These are phyloP conservation scores for Agaricus sinodeliciosus DNA, from an alignment of 768 basidiomycete genomes.

Conservation along the genomic window DNA sequence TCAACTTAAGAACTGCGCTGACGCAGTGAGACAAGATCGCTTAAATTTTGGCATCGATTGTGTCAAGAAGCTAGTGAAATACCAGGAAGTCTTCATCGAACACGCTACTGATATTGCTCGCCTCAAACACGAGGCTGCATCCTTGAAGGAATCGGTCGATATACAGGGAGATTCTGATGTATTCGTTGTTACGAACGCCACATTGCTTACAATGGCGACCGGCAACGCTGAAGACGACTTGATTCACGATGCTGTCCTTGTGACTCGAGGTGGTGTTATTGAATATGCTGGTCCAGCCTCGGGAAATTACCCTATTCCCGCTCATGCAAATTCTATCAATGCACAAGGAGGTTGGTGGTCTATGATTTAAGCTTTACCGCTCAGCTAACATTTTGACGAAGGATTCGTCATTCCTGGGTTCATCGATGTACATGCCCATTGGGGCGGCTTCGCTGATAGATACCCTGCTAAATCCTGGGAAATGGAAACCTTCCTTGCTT, in stretches of 20 bases:
- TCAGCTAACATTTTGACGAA: slow-evolving; percentile 17
- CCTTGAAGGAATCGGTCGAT: slow-evolving; percentile 13
- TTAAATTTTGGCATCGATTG: slow-evolving; percentile 58
- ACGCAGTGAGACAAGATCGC: slow-evolving; percentile 40
- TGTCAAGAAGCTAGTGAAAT: slow-evolving; percentile 46
- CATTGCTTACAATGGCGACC: slow-evolving; percentile 61
- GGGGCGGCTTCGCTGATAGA: slow-evolving; percentile 45
- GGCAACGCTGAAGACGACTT: slow-evolving; percentile 44
- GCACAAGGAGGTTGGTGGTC: slow-evolving; percentile 49
- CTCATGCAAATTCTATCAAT: slow-evolving; percentile 37
- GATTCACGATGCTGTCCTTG: slow-evolving; percentile 43
- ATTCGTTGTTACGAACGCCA: slow-evolving; percentile 62
- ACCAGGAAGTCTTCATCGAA: slow-evolving; percentile 51
- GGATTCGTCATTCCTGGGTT: slow-evolving; percentile 67
- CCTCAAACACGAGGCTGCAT: slow-evolving; percentile 44
- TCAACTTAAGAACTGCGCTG: slow-evolving; percentile 41
- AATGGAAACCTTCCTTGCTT: slow-evolving; percentile 67
- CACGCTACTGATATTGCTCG: slow-evolving; percentile 57
- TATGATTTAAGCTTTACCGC: not conserved
- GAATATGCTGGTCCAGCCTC: slow-evolving; percentile 33
- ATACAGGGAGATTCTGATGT: slow-evolving; percentile 29
- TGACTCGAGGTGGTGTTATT: slow-evolving; percentile 54
- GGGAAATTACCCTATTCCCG: slow-evolving; percentile 25
- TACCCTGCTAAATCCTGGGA: slow-evolving; percentile 71
- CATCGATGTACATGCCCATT: slow-evolving; percentile 74